These are phyloP conservation scores for Fusarium oxysporum DNA, from an alignment of 2,329 filamentous ascomycete species.

Conservation along the genomic window DNA sequence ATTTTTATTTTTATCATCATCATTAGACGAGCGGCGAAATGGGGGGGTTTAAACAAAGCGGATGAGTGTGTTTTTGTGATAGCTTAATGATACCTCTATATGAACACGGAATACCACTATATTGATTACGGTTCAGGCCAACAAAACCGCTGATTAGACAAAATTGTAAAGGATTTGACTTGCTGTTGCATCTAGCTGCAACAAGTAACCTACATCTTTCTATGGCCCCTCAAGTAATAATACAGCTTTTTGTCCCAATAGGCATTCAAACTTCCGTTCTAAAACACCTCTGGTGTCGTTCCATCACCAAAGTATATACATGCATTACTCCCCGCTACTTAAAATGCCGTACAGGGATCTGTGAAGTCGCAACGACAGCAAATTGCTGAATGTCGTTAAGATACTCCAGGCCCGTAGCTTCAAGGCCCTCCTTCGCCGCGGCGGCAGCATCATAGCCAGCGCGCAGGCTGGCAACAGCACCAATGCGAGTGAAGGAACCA, in stretches of 20 bases:
- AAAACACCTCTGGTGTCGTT: background rate
- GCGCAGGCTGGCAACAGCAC: slow-evolving; percentile 64
- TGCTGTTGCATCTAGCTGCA: background rate
- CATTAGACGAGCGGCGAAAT: slow-evolving; percentile 38
- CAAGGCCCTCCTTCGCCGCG: slow-evolving; percentile 37
- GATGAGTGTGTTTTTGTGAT: slow-evolving; percentile 42
- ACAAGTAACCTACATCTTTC: background rate
- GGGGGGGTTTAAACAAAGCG: slow-evolving; percentile 33
- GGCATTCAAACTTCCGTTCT: background rate
- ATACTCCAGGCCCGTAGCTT: slow-evolving; percentile 48
- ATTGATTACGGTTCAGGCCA: background rate
- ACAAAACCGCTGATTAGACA: background rate
- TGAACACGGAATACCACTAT: slow-evolving; percentile 36
- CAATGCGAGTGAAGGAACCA: slow-evolving; percentile 64
- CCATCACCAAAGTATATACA: background rate
- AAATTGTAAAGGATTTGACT: background rate
- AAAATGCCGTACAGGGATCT: slow-evolving; percentile 46
- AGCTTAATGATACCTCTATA: slow-evolving; percentile 50
- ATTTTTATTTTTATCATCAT: background rate
- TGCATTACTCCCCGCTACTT: background rate
- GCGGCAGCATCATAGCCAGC: slow-evolving; percentile 52
- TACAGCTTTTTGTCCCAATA: slow-evolving; percentile 22
- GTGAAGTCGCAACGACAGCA: slow-evolving; percentile 38
- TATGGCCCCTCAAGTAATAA: slow-evolving; percentile 13
- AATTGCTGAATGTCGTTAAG: slow-evolving; percentile 41